Conservation (phyloP, 2,329 filamentous ascomycete genomes). For the Neonectria magnoliae region DNA sequence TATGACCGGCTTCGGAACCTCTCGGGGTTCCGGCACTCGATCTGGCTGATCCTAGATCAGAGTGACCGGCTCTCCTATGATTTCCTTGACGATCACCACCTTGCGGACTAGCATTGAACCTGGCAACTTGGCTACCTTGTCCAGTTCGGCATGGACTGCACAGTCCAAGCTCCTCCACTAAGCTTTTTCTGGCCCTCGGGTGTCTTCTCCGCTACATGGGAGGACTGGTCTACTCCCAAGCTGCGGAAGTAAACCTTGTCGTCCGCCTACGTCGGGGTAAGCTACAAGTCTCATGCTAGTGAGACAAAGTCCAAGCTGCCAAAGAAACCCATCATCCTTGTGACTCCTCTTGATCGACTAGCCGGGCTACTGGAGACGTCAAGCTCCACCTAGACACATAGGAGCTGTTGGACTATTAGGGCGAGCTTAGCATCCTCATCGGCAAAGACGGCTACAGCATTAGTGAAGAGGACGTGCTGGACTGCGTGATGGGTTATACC, state of each 20-base stretch:
- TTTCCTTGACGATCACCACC: constrained; percentile 8
- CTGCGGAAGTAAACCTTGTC: constrained; percentile 23
- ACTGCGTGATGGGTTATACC: constrained; percentile 63
- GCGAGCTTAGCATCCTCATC: constrained; percentile 58
- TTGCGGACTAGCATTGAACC: constrained; percentile 17
- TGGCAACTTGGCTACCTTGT: constrained; percentile 19
- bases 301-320: constrained; percentile 11
- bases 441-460: constrained; percentile 60
- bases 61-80: constrained; percentile 10
- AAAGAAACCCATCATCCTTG: constrained; percentile 12
- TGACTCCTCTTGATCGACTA: constrained; percentile 1
- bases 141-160: constrained; percentile 17
- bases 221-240: constrained; percentile 20
- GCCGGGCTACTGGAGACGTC: constrained; percentile 6
- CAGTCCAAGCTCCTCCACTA: constrained; percentile 13
- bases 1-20: no score
- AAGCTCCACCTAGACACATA: constrained; percentile 8
- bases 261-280: constrained; percentile 12
- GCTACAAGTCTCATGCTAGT: constrained; percentile 10
- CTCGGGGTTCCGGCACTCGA: not conserved
- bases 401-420: constrained; percentile 54
- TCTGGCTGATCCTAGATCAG: constrained; percentile 16
- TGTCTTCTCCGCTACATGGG: constrained; percentile 21
- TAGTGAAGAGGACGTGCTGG: constrained; percentile 51
- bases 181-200: constrained; percentile 13